Conservation (phyloP, 768 basidiomycete genomes). For the Tylopilus subfusipes region DNA sequence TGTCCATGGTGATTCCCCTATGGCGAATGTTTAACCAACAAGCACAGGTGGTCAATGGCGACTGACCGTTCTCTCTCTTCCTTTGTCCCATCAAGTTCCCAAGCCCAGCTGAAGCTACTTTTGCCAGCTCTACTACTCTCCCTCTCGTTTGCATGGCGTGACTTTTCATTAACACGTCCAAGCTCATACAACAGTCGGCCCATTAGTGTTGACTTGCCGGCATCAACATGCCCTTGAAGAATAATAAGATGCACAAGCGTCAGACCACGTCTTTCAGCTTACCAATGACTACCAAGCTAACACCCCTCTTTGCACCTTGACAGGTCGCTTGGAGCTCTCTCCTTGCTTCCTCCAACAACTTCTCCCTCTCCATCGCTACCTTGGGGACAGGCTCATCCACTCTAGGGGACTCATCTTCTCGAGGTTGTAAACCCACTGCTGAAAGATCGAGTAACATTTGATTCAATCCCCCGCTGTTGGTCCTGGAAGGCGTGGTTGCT, state of each 20-base stretch:
- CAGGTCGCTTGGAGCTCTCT: slow-evolving; percentile 45
- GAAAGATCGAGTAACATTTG: slow-evolving; percentile 69
- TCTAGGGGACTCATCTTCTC: slow-evolving; percentile 37
- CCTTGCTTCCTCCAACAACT: slow-evolving; percentile 77
- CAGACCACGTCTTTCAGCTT: slow-evolving; percentile 14
- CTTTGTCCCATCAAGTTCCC: slow-evolving; percentile 89
- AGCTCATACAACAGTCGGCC: slow-evolving; percentile 91
- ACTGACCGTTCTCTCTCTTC: slow-evolving; percentile 91
- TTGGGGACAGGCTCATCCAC: slow-evolving; percentile 56
- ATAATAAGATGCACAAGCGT: slow-evolving; percentile 8
- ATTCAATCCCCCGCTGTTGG: slow-evolving; percentile 37
- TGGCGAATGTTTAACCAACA: slow-evolving; percentile 5
- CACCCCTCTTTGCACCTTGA: slow-evolving; percentile 56
- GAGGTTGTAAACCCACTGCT: slow-evolving; percentile 60
- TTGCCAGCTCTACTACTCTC: slow-evolving; percentile 90
- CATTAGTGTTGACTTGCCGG: slow-evolving; percentile 98
- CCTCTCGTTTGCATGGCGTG: slow-evolving; percentile 77
- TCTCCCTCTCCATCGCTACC: slow-evolving; percentile 69
- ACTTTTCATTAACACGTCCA: slow-evolving; percentile 84
- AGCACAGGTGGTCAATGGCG: not conserved
- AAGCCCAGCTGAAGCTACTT: slow-evolving; percentile 95
- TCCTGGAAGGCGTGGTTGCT: slow-evolving; percentile 40
- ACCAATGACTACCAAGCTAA: slow-evolving; percentile 95
- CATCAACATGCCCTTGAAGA: slow-evolving; percentile 89
- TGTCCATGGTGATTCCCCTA: slow-evolving; percentile 98